Percentiles rank a stretch among this genome's conserved stretches.
phyloP scores from a whole-genome alignment of 495 filamentous ascomycete genomes.

The Xylaria flabelliformis region DNA sequence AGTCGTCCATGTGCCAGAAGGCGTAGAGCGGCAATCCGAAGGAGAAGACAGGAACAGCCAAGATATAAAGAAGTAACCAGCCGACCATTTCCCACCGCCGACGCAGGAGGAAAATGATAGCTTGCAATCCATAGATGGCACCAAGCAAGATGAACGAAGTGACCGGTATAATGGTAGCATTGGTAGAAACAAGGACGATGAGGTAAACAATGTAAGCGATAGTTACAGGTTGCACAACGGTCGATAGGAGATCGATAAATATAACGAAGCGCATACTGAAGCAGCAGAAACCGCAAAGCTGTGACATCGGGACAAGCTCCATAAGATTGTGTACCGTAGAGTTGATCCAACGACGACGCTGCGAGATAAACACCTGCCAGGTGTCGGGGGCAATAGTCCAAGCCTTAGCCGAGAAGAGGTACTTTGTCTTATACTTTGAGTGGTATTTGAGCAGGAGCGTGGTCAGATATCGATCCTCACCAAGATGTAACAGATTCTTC shows the following conservation, averaged over 20 bases:
- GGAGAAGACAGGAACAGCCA: slow-evolving; percentile 91
- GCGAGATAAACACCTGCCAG: slow-evolving; percentile 93
- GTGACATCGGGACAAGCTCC: slow-evolving; percentile 89
- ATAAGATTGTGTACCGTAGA: slow-evolving; percentile 98
- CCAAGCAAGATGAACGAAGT: slow-evolving; percentile 89
- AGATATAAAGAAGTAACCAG: slow-evolving; percentile 96
- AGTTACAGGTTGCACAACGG: slow-evolving; percentile 88
- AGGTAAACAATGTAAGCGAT: slow-evolving; percentile 92
- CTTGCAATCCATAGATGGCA: slow-evolving; percentile 95
- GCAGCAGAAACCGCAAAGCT: slow-evolving; percentile 99
- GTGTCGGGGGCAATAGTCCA: slow-evolving; percentile 96
- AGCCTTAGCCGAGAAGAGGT: slow-evolving; percentile 87
- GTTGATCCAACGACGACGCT: slow-evolving; percentile 99
- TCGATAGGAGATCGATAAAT: slow-evolving; percentile 91
- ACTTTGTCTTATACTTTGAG: slow-evolving; percentile 96
- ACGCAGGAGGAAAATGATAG: slow-evolving; percentile 93
- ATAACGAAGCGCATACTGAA: slow-evolving; percentile 99
- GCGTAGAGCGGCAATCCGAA: slow-evolving; percentile 91
- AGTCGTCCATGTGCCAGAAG: slow-evolving; percentile 99
- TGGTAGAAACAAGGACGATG: slow-evolving; percentile 70
- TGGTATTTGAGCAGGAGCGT: slow-evolving; percentile 94
- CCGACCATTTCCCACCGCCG: slow-evolving; percentile 99
- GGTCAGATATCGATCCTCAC: slow-evolving; percentile 95
- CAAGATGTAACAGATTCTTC: slow-evolving; percentile 96
- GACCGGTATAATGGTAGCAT: slow-evolving; percentile 70